Evolutionary conservation across 2,329 filamentous ascomycete species (phyloP).

Genomic region (Cytospora piceae): DNA sequence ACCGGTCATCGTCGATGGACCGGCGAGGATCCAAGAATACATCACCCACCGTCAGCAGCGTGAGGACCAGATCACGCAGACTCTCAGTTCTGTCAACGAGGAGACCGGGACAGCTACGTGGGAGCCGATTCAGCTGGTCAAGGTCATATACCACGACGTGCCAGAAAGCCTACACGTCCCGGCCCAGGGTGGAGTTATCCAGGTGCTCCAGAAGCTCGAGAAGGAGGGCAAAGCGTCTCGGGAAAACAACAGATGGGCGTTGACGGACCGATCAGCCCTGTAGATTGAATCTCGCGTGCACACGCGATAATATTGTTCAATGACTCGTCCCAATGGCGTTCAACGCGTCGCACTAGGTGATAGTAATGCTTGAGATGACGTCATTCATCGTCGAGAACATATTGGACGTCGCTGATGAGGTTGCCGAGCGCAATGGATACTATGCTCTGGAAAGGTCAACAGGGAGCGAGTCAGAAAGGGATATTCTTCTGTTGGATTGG

Average conservation of each 20-base stretch:
- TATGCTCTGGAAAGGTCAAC: background rate
- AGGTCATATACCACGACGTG: conserved; percentile 80
- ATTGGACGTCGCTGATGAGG: background rate
- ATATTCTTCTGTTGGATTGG: too few relatives aligned
- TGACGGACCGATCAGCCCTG: conserved; percentile 48
- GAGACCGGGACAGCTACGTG: conserved; percentile 48
- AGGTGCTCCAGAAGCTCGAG: conserved; percentile 80
- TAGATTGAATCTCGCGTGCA: conserved; percentile 33
- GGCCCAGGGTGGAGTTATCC: conserved; percentile 74
- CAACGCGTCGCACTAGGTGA: background rate
- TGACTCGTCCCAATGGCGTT: background rate
- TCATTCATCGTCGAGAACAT: conserved; percentile 8
- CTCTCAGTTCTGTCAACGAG: conserved; percentile 51
- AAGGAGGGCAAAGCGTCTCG: conserved; percentile 68
- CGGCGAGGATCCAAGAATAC: conserved; percentile 76
- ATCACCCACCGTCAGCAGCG: conserved; percentile 78
- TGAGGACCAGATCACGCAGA: conserved; percentile 75
- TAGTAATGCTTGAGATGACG: conserved; percentile 20
- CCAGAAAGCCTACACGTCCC: conserved; percentile 74
- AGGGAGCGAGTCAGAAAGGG: too few relatives aligned
- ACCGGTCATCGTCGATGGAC: conserved; percentile 73
- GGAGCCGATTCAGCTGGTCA: conserved; percentile 82
- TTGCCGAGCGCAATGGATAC: background rate
- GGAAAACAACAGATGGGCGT: conserved; percentile 46
- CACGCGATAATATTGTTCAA: background rate